phyloP scores from a whole-genome alignment of 805 yeast genomes.

The Lipomyces orientalis region DNA sequence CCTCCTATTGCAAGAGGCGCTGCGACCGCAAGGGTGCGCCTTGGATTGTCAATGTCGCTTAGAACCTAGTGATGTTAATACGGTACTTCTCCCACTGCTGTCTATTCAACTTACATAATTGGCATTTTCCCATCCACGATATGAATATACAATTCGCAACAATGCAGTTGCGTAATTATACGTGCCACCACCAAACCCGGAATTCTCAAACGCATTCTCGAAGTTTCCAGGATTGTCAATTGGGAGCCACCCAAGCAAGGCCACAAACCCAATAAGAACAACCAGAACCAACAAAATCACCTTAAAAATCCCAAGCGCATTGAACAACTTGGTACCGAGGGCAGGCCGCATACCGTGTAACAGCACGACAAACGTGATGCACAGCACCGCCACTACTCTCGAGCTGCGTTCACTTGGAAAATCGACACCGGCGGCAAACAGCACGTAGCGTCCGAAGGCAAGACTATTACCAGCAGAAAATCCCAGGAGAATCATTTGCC shows the following conservation, averaged over 20 bases:
- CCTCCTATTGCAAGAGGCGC: slow-evolving; percentile 63
- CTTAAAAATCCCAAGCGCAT: slow-evolving; percentile 60
- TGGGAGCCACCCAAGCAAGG: slow-evolving; percentile 46
- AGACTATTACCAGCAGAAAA: slow-evolving; percentile 67
- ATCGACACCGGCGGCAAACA: slow-evolving; percentile 52
- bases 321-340: slow-evolving; percentile 59
- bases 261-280: slow-evolving; percentile 55
- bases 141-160: slow-evolving; percentile 64
- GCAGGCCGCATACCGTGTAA: slow-evolving; percentile 58
- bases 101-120: slow-evolving; percentile 53
- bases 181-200: slow-evolving; percentile 51
- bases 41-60: slow-evolving; percentile 63
- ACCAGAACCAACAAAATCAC: slow-evolving; percentile 57
- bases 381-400: slow-evolving; percentile 56
- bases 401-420: slow-evolving; percentile 47
- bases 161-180: slow-evolving; percentile 63
- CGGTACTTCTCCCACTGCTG: background rate
- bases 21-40: slow-evolving; percentile 60
- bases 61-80: slow-evolving; percentile 39
- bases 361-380: slow-evolving; percentile 54
- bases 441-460: slow-evolving; percentile 67
- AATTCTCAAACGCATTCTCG: slow-evolving; percentile 49
- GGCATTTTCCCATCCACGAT: slow-evolving; percentile 75
- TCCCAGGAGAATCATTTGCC: slow-evolving; percentile 62
- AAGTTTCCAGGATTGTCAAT: slow-evolving; percentile 48